Conservation (phyloP, 2,329 filamentous ascomycete species). For the Neopestalotiopsis sp. region DNA sequence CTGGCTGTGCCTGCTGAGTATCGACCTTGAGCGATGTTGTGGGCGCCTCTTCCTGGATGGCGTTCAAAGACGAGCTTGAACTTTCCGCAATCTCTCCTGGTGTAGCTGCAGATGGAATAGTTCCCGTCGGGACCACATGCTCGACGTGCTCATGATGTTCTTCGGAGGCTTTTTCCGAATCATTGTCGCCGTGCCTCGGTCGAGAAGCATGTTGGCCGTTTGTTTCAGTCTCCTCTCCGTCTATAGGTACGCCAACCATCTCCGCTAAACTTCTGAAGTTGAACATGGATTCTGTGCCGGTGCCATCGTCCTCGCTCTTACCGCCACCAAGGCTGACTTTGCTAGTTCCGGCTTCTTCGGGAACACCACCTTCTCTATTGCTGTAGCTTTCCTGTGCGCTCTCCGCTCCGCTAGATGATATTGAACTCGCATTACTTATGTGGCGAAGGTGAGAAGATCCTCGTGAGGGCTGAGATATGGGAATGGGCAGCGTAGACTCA, state of each 20-base stretch:
- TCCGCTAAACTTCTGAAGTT: slow-evolving; percentile 89
- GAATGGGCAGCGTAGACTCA: slow-evolving; percentile 47
- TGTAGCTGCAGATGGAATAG: slow-evolving; percentile 2
- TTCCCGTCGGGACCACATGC: slow-evolving; percentile 21
- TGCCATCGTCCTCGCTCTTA: slow-evolving; percentile 54
- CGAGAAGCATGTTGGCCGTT: slow-evolving; percentile 1
- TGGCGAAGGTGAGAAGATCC: slow-evolving; percentile 77
- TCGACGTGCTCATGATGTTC: slow-evolving; percentile 41
- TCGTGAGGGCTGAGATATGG: slow-evolving; percentile 53
- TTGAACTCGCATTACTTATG: slow-evolving; percentile 85
- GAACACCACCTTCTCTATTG: slow-evolving; percentile 40
- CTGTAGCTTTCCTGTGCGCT: slow-evolving; percentile 61
- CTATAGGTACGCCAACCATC: slow-evolving; percentile 73
- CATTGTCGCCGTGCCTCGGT: slow-evolving; percentile 34
- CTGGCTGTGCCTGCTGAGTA: background rate
- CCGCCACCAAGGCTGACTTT: slow-evolving; percentile 55
- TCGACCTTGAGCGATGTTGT: background rate
- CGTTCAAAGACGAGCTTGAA: background rate
- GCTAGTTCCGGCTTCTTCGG: slow-evolving; percentile 57
- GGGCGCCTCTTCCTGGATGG: background rate
- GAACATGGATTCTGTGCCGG: slow-evolving; percentile 78
- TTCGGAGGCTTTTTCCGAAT: slow-evolving; percentile 36
- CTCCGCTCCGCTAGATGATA: slow-evolving; percentile 77
- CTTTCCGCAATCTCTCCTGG: background rate
- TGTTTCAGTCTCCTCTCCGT: slow-evolving; percentile 40